phyloP scores from a whole-genome alignment of 371 early-diverging fungal genomes.

The Chytridium lagenaria region DNA sequence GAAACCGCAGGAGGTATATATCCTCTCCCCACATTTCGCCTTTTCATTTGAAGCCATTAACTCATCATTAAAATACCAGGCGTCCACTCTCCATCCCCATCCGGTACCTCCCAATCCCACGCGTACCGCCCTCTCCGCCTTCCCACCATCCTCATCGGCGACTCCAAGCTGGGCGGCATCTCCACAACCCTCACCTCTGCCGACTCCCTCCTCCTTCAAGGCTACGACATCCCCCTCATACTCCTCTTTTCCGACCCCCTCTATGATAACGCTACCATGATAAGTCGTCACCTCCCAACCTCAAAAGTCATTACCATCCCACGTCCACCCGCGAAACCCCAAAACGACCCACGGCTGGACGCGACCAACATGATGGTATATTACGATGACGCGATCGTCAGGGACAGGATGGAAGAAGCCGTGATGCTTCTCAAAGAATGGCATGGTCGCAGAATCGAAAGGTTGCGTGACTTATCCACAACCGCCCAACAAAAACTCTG shows the following conservation, averaged over 20 bases:
- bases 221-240: constrained; percentile 74
- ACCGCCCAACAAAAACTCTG: constrained; percentile 66
- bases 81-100: constrained; percentile 79
- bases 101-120: constrained; percentile 75
- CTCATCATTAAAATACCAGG: no score
- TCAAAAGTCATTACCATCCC: background rate
- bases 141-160: constrained; percentile 78
- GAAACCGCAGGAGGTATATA: constrained; percentile 53
- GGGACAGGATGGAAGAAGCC: constrained; percentile 56
- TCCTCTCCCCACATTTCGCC: background rate
- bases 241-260: constrained; percentile 68
- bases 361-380: constrained; percentile 52
- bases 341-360: constrained; percentile 24
- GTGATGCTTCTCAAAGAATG: constrained; percentile 55
- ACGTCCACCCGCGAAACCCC: constrained; percentile 5
- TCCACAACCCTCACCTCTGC: constrained; percentile 78
- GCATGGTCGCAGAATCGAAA: constrained; percentile 63
- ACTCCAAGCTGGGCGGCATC: constrained; percentile 79
- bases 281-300: background rate
- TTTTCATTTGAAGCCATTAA: no score
- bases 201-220: constrained; percentile 73
- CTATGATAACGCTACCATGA: constrained; percentile 55
- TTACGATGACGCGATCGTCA: constrained; percentile 54
- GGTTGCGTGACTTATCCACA: constrained; percentile 64
- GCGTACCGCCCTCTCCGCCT: constrained; percentile 76